Evolutionary conservation across 1,284 basidiomycete species (phyloP), one percentile per base, ranked within the genome.

Genomic region (Rhodotorula sp.): DNA sequence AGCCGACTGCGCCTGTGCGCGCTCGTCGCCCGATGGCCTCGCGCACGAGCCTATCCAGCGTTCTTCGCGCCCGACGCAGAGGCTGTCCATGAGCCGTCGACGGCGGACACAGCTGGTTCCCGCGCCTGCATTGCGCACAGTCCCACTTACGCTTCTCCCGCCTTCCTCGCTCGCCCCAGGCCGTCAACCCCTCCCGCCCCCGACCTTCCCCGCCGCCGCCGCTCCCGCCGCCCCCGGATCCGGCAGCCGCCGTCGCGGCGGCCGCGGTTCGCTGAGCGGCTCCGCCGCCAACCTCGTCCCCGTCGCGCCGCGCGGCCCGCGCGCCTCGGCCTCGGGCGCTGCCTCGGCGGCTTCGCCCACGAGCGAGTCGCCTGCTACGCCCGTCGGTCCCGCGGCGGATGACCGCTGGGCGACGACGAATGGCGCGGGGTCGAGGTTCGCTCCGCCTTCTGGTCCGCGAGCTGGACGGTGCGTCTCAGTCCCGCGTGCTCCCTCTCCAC

Each of bases 171-270:
- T 25, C 0, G 42, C 61, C 7, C 17, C 54, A 68, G 66, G 25
- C 23, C 67, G 67, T 7, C 57, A 59, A 44, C 50, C 67, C 10
- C 67, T 68, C 13, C 67, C 67, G 12, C 62, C 67, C 13, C 67
- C 54, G 25, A 19, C 19, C 42, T n/a, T 50, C 54, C 23, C 53
- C 19, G 57, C 64, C 48, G 21, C 49, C 23, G 56, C 49, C 13
- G n/a, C 57, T 13, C 42, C 44, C 23, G 14, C 27, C 25, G 46
- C 27, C 1, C 46, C 61, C 19, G 21, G 14, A 21, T 8, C 27
- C 44, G 14, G 44, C 23, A 25, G 41, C 45, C 19, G 45, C 4
- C 3, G 27, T 5, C 55, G 56, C 41, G 23, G 64, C 41, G 25
- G 58, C 13, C 46, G 59, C 10, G 53, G 66, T 16, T 46, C 54